Percentiles rank a stretch among this genome's conserved stretches.
Conservation (phyloP, 1,139 yeast species). For the Zygoascus sp. region DNA sequence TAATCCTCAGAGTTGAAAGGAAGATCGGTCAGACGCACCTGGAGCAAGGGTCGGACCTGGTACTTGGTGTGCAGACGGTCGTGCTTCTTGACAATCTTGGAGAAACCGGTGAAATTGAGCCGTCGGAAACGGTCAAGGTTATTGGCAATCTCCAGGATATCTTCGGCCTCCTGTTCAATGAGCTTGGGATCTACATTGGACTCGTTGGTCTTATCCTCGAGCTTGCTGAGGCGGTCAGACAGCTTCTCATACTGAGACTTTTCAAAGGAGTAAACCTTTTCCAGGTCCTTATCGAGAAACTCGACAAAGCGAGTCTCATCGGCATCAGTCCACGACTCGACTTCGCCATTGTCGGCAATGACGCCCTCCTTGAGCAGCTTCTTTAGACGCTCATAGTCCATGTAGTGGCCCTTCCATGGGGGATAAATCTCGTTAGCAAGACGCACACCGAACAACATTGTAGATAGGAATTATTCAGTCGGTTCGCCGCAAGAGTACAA, state of each 20-base stretch:
- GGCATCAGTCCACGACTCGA: slow-evolving; percentile 58
- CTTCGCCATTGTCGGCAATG: slow-evolving; percentile 34
- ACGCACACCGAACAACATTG: slow-evolving; percentile 83
- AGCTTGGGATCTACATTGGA: slow-evolving; percentile 48
- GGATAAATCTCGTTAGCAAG: slow-evolving; percentile 74
- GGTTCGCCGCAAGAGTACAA: not conserved
- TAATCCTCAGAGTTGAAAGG: slow-evolving; percentile 96
- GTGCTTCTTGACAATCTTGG: slow-evolving; percentile 91
- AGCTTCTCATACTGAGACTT: slow-evolving; percentile 63
- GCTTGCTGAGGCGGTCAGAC: slow-evolving; percentile 55
- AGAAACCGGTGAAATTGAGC: slow-evolving; percentile 88
- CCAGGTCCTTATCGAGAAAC: slow-evolving; percentile 78
- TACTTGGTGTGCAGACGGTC: slow-evolving; percentile 83
- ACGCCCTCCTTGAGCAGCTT: slow-evolving; percentile 77
- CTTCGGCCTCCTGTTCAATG: slow-evolving; percentile 68
- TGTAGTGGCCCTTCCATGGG: slow-evolving; percentile 85
- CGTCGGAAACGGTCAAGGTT: slow-evolving; percentile 88
- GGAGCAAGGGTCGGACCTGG: slow-evolving; percentile 81
- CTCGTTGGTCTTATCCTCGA: slow-evolving; percentile 47
- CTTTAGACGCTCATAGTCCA: slow-evolving; percentile 74
- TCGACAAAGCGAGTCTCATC: slow-evolving; percentile 83
- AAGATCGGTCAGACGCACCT: slow-evolving; percentile 77
- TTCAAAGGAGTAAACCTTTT: slow-evolving; percentile 90
- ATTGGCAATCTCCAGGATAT: slow-evolving; percentile 66
- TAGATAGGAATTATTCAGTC: not conserved